These are phyloP conservation scores for Nemania sp. DNA, from an alignment of 2,329 filamentous ascomycete species.

Conservation along the genomic window DNA sequence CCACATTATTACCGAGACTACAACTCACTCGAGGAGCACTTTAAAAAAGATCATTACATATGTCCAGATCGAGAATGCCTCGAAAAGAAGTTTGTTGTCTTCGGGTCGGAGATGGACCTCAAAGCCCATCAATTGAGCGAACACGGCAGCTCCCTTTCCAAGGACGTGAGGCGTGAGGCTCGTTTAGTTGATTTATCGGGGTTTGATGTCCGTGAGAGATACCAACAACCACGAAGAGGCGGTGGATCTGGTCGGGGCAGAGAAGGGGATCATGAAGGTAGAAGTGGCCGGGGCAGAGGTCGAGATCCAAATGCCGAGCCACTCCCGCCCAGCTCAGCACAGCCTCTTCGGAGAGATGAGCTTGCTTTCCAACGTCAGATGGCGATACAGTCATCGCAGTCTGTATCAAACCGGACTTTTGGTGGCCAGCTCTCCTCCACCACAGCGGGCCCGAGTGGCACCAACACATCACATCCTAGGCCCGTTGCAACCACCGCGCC, in stretches of 20 bases:
- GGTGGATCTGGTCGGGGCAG: slow-evolving; percentile 54
- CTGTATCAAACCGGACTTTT: slow-evolving; percentile 82
- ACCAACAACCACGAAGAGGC: slow-evolving; percentile 70
- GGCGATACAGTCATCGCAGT: slow-evolving; percentile 89
- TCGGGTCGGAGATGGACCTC: slow-evolving; percentile 92
- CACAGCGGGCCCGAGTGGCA: slow-evolving; percentile 54
- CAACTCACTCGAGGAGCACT: slow-evolving; percentile 86
- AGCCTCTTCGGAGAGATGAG: slow-evolving; percentile 86
- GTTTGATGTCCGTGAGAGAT: slow-evolving; percentile 83
- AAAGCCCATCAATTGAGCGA: slow-evolving; percentile 91
- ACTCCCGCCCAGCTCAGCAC: slow-evolving; percentile 79
- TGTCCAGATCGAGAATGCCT: slow-evolving; percentile 88
- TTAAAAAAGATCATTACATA: slow-evolving; percentile 85
- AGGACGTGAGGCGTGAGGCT: slow-evolving; percentile 85
- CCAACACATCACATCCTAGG: slow-evolving; percentile 40
- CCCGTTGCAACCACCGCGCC: slow-evolving; percentile 45
- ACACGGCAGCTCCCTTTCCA: slow-evolving; percentile 83
- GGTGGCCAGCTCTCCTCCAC: slow-evolving; percentile 81
- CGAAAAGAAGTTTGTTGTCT: slow-evolving; percentile 98
- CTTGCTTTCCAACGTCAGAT: slow-evolving; percentile 91
- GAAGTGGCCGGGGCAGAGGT: slow-evolving; percentile 59
- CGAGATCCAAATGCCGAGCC: slow-evolving; percentile 89
- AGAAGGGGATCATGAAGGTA: slow-evolving; percentile 61
- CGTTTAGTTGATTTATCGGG: slow-evolving; percentile 86
- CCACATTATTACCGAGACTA: slow-evolving; percentile 96